Conservation (phyloP, 1,139 yeast species). For the Hanseniaspora uvarum region DNA sequence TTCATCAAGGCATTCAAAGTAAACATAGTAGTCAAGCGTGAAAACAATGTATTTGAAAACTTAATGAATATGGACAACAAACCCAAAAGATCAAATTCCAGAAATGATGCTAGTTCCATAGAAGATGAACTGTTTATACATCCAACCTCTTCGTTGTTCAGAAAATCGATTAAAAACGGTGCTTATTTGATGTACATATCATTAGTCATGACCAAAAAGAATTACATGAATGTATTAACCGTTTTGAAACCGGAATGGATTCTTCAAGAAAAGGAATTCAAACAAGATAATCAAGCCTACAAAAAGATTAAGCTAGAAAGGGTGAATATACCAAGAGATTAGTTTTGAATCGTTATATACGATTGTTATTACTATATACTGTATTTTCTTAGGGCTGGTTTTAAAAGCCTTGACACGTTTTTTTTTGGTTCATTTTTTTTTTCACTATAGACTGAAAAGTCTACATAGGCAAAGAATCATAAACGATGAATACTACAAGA, state of each 20-base stretch:
- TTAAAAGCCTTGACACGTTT: too few relatives aligned
- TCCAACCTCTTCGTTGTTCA: constrained; percentile 75
- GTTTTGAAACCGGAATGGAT: constrained; percentile 79
- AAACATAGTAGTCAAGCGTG: constrained; percentile 11
- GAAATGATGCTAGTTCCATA: constrained; percentile 67
- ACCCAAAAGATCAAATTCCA: constrained; percentile 47
- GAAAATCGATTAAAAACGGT: constrained; percentile 41
- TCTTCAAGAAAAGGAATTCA: constrained; percentile 45
- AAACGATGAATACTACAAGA: too few relatives aligned
- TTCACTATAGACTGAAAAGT: neutral
- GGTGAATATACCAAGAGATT: constrained; percentile 26
- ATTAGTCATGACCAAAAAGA: constrained; percentile 67
- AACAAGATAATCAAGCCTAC: constrained; percentile 39
- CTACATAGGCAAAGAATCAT: too few relatives aligned
- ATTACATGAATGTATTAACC: constrained; percentile 85
- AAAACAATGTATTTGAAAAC: constrained; percentile 38
- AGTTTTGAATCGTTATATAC: neutral
- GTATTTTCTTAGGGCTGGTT: too few relatives aligned
- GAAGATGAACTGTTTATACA: constrained; percentile 74
- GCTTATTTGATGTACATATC: constrained; percentile 81
- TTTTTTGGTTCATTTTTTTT: neutral
- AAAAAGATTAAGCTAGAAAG: constrained; percentile 49
- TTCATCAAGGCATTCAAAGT: constrained; percentile 28
- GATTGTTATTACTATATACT: neutral
- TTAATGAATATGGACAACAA: constrained; percentile 65